These are phyloP conservation scores for Candida stauntonica DNA, from an alignment of 805 yeast species.

Conservation along the genomic window DNA sequence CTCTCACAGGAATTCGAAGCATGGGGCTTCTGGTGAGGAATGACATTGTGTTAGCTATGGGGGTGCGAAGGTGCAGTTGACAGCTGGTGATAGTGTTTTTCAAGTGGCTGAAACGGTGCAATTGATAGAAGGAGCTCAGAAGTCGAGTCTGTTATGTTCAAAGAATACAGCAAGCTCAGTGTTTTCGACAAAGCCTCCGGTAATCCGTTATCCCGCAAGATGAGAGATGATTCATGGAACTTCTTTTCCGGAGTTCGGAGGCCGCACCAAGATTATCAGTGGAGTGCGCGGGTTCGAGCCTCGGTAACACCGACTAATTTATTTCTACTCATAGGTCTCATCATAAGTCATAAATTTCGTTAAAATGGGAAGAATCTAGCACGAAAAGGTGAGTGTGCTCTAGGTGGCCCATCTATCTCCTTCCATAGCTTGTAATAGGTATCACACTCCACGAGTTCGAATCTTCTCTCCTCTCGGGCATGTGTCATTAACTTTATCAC, in stretches of 20 bases:
- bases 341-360: no score
- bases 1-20: neutral
- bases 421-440: neutral
- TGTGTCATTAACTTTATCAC: neutral
- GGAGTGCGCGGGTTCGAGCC: no score
- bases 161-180: no score
- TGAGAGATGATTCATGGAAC: slow-evolving; percentile 1
- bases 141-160: no score
- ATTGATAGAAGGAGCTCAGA: no score
- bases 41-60: slow-evolving; percentile 3
- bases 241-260: neutral
- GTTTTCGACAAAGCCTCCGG: neutral
- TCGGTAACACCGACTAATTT: neutral
- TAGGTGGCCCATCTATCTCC: no score
- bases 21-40: slow-evolving; percentile 1
- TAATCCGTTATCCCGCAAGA: slow-evolving; percentile 2
- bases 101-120: no score
- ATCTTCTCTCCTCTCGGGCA: neutral
- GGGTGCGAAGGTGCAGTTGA: no score
- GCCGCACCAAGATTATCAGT: neutral
- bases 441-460: neutral
- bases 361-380: no score
- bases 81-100: no score
- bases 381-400: no score
- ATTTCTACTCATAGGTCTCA: no score